Evolutionary conservation across 2,329 filamentous ascomycete genomes (phyloP).

Genomic region (Fusarium ramigenum): DNA sequence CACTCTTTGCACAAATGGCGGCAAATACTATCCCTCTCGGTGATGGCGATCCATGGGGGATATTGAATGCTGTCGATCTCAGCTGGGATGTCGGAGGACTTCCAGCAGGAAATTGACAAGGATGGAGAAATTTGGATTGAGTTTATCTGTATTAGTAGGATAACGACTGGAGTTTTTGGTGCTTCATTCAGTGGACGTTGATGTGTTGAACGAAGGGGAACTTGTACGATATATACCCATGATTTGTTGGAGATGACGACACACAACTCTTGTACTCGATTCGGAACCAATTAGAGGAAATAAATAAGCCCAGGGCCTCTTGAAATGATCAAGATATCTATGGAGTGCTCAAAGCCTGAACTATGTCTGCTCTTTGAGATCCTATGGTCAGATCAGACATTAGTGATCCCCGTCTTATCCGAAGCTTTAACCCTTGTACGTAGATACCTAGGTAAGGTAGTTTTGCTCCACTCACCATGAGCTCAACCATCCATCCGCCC

Average conservation of each 20-base stretch:
- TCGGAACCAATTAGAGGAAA: background rate
- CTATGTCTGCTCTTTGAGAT: background rate
- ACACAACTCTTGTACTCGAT: conserved; percentile 32
- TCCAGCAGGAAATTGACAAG: conserved; percentile 1
- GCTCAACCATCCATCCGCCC: background rate
- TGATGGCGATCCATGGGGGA: conserved; percentile 43
- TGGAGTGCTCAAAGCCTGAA: background rate
- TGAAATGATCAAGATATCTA: background rate
- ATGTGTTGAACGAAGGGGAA: background rate
- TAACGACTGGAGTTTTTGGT: background rate
- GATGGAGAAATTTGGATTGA: background rate
- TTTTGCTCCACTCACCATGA: conserved; percentile 23
- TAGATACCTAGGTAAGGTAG: background rate
- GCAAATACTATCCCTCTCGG: conserved; percentile 34
- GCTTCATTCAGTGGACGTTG: background rate
- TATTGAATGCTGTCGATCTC: conserved; percentile 41
- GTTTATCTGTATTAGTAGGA: background rate
- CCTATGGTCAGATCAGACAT: background rate
- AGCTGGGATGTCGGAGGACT: conserved; percentile 36
- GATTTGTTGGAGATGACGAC: background rate
- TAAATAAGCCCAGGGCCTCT: background rate
- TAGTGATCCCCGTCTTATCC: conserved; percentile 11
- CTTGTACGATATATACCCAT: conserved; percentile 37
- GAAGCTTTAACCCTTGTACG: conserved; percentile 12
- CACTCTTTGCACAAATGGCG: conserved; percentile 43